Base-by-base conservation (phyloP, 1,139 yeast species). In the Suhomyces ambrosiae region DNA sequence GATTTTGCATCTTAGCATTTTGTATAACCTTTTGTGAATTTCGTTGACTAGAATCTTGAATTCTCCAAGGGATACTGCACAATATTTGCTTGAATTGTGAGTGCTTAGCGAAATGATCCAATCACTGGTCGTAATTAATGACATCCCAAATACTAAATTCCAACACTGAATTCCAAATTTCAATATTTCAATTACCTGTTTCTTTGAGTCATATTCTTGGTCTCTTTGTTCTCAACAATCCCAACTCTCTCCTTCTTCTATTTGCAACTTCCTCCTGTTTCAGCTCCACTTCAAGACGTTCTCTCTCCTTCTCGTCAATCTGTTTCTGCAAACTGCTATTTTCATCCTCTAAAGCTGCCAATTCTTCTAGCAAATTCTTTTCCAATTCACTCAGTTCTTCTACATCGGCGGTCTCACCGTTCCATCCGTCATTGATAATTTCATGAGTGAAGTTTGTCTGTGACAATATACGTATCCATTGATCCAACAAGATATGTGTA, bases 391-490 rank as follows among this genome's bases (percentile, higher is more conserved):
- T 52, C 8, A 51, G 53, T 17, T 54, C 61, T 17, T 54, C 59
- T 7, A 40, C 42, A 11, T 44, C 58, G 1, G 49, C 58, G 26
- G 43, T 44, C 13, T 46, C 42, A 3, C 65, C 68, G 18, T 61
- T 52, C 75, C 76, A 69, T 22, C 53, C 53, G 40, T 63, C 63
- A 44, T 55, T 59, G 23, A 63, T 54, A 31, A 60, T 58, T 37
- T 68, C 68, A 24, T 58, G 61, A 5, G 76, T 71, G 48, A 68
- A 70, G 38, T 63, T 65, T 9, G 77, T 65, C 46, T 73, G 78
- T 19, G 75, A 67, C 21, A 74, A 53, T 30, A 74, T 73, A 33
- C 66, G 58, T 24, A 68, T 63, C 78, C 78, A 74, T 43, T 71
- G 68, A 32, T 65, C 68, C 33, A 74, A 56, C 22, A 74, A 54